Evolutionary conservation across 371 early-diverging fungal genomes (phyloP).

Genomic region (Nematocida displodere): DNA sequence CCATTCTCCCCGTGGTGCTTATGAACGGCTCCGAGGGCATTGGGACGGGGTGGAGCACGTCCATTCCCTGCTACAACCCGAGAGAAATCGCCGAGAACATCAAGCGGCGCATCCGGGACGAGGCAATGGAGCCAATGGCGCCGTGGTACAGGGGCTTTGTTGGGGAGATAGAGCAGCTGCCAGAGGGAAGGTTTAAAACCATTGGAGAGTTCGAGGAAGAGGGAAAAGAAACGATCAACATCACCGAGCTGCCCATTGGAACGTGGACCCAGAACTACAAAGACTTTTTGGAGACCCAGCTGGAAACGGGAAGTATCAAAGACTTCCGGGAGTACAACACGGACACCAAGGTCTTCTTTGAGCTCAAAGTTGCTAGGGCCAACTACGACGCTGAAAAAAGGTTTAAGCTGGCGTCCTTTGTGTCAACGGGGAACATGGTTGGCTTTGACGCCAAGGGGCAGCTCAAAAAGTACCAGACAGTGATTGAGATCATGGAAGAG

Average conservation of each 20-base stretch:
- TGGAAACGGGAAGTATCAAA: constrained; percentile 69
- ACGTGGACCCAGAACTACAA: constrained; percentile 89
- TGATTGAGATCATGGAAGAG: constrained; percentile 79
- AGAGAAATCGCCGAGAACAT: constrained; percentile 83
- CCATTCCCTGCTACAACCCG: constrained; percentile 77
- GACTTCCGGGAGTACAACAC: constrained; percentile 66
- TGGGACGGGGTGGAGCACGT: constrained; percentile 80
- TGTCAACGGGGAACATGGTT: constrained; percentile 83
- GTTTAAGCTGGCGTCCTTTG: constrained; percentile 72
- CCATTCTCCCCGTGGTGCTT: constrained; percentile 88
- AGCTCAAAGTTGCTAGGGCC: constrained; percentile 67
- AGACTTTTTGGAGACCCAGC: constrained; percentile 73
- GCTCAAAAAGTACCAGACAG: constrained; percentile 74
- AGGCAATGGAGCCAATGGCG: constrained; percentile 72
- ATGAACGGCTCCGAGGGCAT: constrained; percentile 96
- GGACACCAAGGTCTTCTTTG: constrained; percentile 73
- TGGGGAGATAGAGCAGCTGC: constrained; percentile 62
- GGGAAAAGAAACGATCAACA: constrained; percentile 71
- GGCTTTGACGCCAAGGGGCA: constrained; percentile 84
- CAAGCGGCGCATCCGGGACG: constrained; percentile 72
- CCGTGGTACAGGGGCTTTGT: constrained; percentile 94
- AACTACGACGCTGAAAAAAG: constrained; percentile 70
- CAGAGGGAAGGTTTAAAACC: constrained; percentile 69
- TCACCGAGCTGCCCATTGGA: constrained; percentile 87
- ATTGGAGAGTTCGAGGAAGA: constrained; percentile 71